Base-by-base conservation (phyloP, 164 flowering plant species). In the Nymphaea colorata region DNA sequence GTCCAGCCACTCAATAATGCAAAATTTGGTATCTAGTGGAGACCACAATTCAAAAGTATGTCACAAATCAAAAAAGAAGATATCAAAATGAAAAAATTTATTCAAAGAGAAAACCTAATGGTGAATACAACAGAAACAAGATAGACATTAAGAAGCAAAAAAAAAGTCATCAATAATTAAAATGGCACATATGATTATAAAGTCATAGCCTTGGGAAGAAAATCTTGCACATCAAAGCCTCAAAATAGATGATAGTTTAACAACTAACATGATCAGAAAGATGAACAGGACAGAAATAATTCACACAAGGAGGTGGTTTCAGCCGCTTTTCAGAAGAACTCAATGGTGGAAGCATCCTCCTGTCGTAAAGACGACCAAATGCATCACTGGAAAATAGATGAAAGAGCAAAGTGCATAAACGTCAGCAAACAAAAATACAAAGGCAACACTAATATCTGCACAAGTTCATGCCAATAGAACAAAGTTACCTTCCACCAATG, bases 211-310 rank as follows among this genome's bases (percentile, higher is more conserved):
- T 25, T 25, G 36, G 12, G 12, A 47, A 47, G 55, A 12, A 47
- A 47, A 47, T 47, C 55, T 12, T 47, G 55, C 12, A 47, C 1
- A 12, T 47, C 55, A 6, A 12, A 47, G 12, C 7, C 55, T 47
- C 5, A 47, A 47, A 47, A 47, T 47, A 47, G 55, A 47, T 47
- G 11, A 47, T 2, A 47, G 55, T 47, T 47, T 47, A 10, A 61
- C 4, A 61, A 80, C 98, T 86, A 68, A 94, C 98, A 73, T 80
- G 81, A 43, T 91, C 95, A 67, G 98, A 87, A 64, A 94, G 93
- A 84, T 94, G 98, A 91, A 91, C 87, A 43, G 98, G 98, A 74
- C 98, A 89, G 75, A 87, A 90, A 79, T 89, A 91, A 76, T 82
- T 83, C 65, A 94, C 93, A 80, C 98, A 94, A 41, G 86, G 88